Percentiles rank a stretch among this genome's conserved stretches.
phyloP scores from a whole-genome alignment of 305 asterid genomes.

The Rubia balearica region DNA sequence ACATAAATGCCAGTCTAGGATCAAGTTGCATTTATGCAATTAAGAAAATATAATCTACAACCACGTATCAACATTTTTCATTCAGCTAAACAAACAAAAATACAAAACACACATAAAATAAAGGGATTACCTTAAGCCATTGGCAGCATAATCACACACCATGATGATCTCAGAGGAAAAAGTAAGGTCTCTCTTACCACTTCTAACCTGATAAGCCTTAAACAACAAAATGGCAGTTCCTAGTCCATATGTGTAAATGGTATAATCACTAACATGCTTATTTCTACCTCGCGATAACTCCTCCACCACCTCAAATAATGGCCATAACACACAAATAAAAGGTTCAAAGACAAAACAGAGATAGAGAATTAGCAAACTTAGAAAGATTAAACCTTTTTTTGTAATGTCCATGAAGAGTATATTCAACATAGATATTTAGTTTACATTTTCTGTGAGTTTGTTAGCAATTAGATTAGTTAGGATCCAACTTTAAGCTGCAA shows the following conservation, averaged over 20 bases:
- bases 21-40: background rate
- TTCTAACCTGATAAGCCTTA: conserved; percentile 56
- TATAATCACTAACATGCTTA: no score
- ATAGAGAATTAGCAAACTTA: background rate
- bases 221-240: conserved; percentile 81
- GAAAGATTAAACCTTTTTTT: conserved; percentile 29
- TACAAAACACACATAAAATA: background rate
- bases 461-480: no score
- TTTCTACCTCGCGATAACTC: no score
- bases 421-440: no score
- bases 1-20: background rate
- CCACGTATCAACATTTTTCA: background rate
- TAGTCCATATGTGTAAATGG: no score
- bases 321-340: background rate
- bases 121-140: conserved; percentile 41
- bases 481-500: no score
- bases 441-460: no score
- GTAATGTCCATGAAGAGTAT: no score
- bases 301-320: no score
- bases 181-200: conserved; percentile 45
- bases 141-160: conserved; percentile 55
- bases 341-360: background rate
- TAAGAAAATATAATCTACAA: background rate
- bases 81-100: background rate
- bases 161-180: conserved; percentile 50